Evolutionary conservation across 805 yeast species (phyloP), one percentile per base, ranked within the genome.

Genomic region (Candida maesae): DNA sequence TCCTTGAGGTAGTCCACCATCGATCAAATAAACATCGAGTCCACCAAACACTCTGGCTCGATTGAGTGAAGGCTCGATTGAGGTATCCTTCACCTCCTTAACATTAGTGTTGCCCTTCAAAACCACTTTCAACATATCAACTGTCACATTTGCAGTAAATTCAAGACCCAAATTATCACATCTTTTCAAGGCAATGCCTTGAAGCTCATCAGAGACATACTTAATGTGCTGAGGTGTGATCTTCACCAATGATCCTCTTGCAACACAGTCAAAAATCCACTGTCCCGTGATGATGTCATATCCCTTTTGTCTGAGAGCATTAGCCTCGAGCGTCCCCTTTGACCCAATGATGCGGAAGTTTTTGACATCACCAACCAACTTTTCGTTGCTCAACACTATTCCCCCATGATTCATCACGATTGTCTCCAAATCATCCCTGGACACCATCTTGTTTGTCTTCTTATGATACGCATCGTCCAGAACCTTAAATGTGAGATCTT

Each of bases 251-350:
- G 51, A 38, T 2, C 58, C 52, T 12, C 65, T 56, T 14, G 58
- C 53, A 3, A 85, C 63, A 50, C 93, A 79, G 49, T 85, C 90
- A 33, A 78, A 66, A 6, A 87, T 57, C 95, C 96, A 91, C 23
- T 63, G 58, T 1, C 95, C 88, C 38, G 62, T 70, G 7, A 88
- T 55, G 0, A 91, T 66, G 52, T 81, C 85, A 50, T 71, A 75
- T 0, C 84, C 84, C 14, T 59, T 43, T n/a, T 64, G 59, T 10
- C 56, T 49, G n/a, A 75, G 44, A 1, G 60, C 59, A 2, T 48
- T 52, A 3, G 75, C 70, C 36, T 68, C 70, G 4, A 59, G 46
- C 0, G 76, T 72, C 11, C 51, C 40, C 41, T 55, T 66, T 23
- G 64, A 70, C 14, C 74, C 66, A 15, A 76, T 57, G 49, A 64